These are phyloP conservation scores for Cercospora sesami DNA, from an alignment of 2,329 filamentous ascomycete genomes.

Conservation along the genomic window DNA sequence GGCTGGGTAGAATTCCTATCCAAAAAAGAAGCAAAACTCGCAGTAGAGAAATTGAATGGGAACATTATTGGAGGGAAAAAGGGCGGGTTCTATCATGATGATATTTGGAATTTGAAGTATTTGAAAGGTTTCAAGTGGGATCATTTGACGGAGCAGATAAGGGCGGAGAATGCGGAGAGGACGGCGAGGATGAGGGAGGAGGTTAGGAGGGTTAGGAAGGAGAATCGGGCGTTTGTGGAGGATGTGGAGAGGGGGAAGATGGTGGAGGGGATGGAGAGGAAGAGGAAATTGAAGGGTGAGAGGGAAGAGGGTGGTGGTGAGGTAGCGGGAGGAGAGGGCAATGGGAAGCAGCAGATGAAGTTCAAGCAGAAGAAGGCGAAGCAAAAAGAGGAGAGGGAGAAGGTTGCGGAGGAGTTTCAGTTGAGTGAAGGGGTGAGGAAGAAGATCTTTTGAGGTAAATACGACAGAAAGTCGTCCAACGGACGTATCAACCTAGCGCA, in stretches of 20 bases:
- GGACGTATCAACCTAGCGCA: neutral
- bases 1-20: conserved; percentile 82
- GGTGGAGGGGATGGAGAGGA: conserved; percentile 65
- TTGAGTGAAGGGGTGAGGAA: conserved; percentile 2
- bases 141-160: conserved; percentile 70
- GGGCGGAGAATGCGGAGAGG: conserved; percentile 77
- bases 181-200: conserved; percentile 74
- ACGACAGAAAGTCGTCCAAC: neutral
- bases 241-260: conserved; percentile 81
- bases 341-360: conserved; percentile 2
- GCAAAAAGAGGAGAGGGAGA: neutral
- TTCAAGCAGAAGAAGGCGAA: conserved; percentile 19
- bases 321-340: neutral
- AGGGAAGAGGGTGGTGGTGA: conserved; percentile 27
- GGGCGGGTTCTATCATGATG: conserved; percentile 77
- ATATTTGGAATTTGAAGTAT: conserved; percentile 83
- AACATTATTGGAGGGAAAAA: conserved; percentile 81
- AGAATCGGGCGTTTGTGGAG: conserved; percentile 78
- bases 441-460: conserved; percentile 19
- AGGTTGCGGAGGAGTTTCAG: conserved; percentile 2
- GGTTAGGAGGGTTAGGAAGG: conserved; percentile 70
- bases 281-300: conserved; percentile 58
- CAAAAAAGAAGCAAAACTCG: conserved; percentile 75
- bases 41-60: conserved; percentile 73
- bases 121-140: conserved; percentile 82